Evolutionary conservation across 495 filamentous ascomycete species (phyloP).

Genomic region (Penicillium maclennaniae): DNA sequence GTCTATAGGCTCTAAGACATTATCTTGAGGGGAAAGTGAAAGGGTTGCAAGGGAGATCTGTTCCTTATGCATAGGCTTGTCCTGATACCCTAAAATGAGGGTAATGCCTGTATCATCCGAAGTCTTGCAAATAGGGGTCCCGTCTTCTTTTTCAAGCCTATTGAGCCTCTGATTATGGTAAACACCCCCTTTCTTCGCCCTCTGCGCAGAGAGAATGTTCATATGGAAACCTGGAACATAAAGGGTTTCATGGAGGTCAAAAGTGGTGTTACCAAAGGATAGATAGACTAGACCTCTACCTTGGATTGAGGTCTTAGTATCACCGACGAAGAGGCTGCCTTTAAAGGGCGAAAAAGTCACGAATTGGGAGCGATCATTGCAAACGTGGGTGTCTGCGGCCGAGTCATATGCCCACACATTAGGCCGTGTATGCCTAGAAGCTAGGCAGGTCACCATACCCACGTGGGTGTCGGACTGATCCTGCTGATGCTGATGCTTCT

Average conservation of each 20-base stretch:
- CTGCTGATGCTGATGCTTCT: background rate
- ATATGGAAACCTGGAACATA: background rate
- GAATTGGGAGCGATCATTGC: background rate
- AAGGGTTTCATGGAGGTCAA: background rate
- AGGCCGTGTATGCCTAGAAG: background rate
- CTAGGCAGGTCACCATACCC: background rate
- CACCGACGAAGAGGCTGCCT: background rate
- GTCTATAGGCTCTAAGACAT: too few relatives aligned
- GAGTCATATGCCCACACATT: background rate
- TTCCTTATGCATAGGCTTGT: too few relatives aligned
- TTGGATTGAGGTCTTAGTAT: background rate
- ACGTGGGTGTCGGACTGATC: background rate
- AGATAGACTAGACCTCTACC: background rate
- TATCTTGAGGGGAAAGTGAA: too few relatives aligned
- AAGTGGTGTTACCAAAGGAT: background rate
- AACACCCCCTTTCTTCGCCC: background rate
- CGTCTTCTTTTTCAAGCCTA: background rate
- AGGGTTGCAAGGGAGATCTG: too few relatives aligned
- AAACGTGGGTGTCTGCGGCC: background rate
- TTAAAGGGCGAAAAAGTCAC: background rate
- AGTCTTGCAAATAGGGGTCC: background rate
- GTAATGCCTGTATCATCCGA: background rate
- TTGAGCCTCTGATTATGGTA: background rate
- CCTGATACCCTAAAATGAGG: too few relatives aligned
- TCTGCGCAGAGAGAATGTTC: background rate